Evolutionary conservation across 805 yeast species (phyloP).

Genomic region (Yueomyces sp.): DNA sequence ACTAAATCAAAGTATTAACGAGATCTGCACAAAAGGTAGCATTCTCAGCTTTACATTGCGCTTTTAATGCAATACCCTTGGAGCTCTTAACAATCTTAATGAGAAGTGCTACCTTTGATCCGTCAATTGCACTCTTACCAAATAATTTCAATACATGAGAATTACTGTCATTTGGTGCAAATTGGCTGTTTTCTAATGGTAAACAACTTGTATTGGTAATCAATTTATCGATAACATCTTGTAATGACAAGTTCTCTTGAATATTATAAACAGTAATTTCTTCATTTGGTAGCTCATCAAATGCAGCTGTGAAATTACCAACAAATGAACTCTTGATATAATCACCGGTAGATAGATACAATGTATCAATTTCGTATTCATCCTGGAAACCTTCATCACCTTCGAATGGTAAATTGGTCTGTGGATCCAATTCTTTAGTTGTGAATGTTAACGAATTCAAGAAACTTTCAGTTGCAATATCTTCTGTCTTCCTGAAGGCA

Average conservation of each 20-base stretch:
- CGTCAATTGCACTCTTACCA: conserved; percentile 48
- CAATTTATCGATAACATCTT: conserved; percentile 45
- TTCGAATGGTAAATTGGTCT: conserved; percentile 50
- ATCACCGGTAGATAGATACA: conserved; percentile 64
- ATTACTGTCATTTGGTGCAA: conserved; percentile 40
- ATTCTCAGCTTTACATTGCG: conserved; percentile 45
- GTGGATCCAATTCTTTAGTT: conserved; percentile 66
- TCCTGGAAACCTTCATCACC: conserved; percentile 82
- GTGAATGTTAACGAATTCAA: conserved; percentile 59
- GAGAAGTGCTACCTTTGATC: conserved; percentile 35
- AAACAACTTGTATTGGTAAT: conserved; percentile 42
- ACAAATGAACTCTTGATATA: conserved; percentile 65
- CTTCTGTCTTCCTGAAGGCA: conserved; percentile 45
- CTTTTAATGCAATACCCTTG: conserved; percentile 39
- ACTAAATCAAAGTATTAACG: conserved; percentile 15
- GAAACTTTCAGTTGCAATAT: conserved; percentile 37
- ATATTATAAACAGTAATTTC: conserved; percentile 55
- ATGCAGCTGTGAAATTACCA: conserved; percentile 58
- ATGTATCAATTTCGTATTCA: conserved; percentile 80
- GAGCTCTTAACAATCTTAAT: conserved; percentile 40
- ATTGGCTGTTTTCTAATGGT: conserved; percentile 64
- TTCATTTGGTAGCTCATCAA: conserved; percentile 61
- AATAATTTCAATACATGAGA: conserved; percentile 65
- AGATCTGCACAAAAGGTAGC: conserved; percentile 20
- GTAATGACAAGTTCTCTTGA: conserved; percentile 32